Evolutionary conservation across 2,329 filamentous ascomycete genomes (phyloP), one percentile per base, ranked within the genome.

Genomic region (Aschersonia sp.): DNA sequence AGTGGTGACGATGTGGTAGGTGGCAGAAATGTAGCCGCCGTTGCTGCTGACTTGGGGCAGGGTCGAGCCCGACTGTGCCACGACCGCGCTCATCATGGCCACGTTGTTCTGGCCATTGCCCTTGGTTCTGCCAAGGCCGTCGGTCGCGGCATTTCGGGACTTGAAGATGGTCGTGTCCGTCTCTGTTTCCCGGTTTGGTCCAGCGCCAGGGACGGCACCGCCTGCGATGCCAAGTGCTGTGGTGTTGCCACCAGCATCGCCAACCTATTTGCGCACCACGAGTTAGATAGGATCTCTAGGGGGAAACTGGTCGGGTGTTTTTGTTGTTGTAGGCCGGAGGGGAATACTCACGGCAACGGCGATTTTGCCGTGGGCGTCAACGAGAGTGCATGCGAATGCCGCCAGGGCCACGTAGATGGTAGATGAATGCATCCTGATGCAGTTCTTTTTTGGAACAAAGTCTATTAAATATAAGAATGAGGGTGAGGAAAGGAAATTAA

Each of bases 121-220:
- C 0, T 53, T 60, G 45, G 66, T 69, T 32, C 51, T 54, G 51
- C 67, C 67, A 32, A 69, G 62, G 29, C 65, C 63, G 51, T 69
- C 56, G 41, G 59, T 58, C 46, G 56, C 53, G 49, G 64, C 58
- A 40, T 62, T 56, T 52, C 54, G 62, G 14, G 51, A 55, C 22
- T 51, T 49, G 60, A 71, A 71, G 52, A 71, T 62, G 39, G 68
- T 71, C 32, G 68, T 70, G 55, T 71, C 69, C 35, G 65, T 55
- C 53, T 71, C 67, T 2, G 67, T 70, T 51, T 58, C 53, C 35
- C 52, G 55, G 60, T 70, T 70, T 30, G 54, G 54, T 22, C 68
- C 67, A 0, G 65, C 50, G 6, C 62, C 62, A 6, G 68, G 66
- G 12, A 71, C 62, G 47, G 67, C 53, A 37, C 51, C 63, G 35